These are phyloP conservation scores for Tulasnella sp. DNA, from an alignment of 768 basidiomycete genomes.

Conservation along the genomic window DNA sequence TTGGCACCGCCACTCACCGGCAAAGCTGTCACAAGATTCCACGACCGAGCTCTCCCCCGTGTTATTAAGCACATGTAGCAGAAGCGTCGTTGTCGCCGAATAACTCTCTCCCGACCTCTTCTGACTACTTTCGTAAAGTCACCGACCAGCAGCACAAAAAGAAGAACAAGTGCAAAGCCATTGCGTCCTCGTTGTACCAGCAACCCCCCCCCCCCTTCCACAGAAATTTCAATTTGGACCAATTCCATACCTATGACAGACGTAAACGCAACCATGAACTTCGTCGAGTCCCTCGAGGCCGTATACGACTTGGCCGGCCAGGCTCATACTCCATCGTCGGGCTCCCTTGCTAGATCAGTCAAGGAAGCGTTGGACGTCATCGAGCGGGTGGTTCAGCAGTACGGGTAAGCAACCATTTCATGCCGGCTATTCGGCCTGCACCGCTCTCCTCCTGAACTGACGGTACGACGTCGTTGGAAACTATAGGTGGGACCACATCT, in stretches of 20 bases:
- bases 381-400: constrained; percentile 65
- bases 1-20: constrained; percentile 9
- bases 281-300: constrained; percentile 18
- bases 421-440: neutral
- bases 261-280: constrained; percentile 3
- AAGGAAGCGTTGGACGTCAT: constrained; percentile 81
- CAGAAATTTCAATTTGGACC: neutral
- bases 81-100: neutral
- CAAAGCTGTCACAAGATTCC: neutral
- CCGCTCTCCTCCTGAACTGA: constrained; percentile 31
- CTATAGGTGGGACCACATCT: constrained; percentile 61
- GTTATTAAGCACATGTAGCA: constrained; percentile 7
- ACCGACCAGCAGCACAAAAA: neutral
- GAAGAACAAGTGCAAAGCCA: too few species aligned
- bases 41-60: neutral
- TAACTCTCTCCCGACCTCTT: neutral
- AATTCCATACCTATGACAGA: neutral
- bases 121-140: neutral
- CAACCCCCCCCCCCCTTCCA: neutral
- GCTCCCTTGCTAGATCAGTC: constrained; percentile 40
- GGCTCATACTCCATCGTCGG: neutral
- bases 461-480: neutral
- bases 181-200: neutral
- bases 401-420: constrained; percentile 62
- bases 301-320: constrained; percentile 23